These are phyloP conservation scores for Scutellaria barbata DNA, from an alignment of 257 asterid genomes.

Conservation along the genomic window DNA sequence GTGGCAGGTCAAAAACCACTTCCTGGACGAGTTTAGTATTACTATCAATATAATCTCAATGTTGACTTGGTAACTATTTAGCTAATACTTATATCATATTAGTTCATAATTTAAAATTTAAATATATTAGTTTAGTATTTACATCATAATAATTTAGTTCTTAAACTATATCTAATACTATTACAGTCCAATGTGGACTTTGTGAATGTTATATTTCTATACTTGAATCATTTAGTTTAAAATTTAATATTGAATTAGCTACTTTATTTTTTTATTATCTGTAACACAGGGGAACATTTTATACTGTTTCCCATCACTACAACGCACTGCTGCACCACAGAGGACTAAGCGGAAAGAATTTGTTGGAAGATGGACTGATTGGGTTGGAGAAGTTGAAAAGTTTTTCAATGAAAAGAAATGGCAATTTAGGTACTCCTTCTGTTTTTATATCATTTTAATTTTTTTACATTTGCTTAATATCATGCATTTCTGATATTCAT, in stretches of 20 bases:
- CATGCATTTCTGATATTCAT: conserved; percentile 32
- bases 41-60: not conserved
- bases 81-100: not conserved
- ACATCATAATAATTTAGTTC: not conserved
- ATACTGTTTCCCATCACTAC: conserved; percentile 94
- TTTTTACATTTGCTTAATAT: conserved; percentile 9
- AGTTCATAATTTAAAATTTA: not conserved
- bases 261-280: not conserved
- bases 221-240: not conserved
- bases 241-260: not conserved
- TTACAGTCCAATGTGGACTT: not conserved
- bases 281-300: conserved; percentile 87
- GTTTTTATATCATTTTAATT: not conserved
- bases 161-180: not conserved
- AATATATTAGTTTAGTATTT: not conserved
- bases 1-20: conserved; percentile 25
- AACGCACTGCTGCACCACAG: conserved; percentile 91
- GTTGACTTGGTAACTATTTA: not conserved
- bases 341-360: conserved; percentile 78
- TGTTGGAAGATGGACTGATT: conserved; percentile 73
- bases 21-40: not conserved
- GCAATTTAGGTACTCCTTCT: conserved; percentile 65
- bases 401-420: conserved; percentile 74
- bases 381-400: conserved; percentile 70
- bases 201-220: not conserved